Base-by-base conservation (phyloP, 768 basidiomycete species). In the Podaxis rugospora region DNA sequence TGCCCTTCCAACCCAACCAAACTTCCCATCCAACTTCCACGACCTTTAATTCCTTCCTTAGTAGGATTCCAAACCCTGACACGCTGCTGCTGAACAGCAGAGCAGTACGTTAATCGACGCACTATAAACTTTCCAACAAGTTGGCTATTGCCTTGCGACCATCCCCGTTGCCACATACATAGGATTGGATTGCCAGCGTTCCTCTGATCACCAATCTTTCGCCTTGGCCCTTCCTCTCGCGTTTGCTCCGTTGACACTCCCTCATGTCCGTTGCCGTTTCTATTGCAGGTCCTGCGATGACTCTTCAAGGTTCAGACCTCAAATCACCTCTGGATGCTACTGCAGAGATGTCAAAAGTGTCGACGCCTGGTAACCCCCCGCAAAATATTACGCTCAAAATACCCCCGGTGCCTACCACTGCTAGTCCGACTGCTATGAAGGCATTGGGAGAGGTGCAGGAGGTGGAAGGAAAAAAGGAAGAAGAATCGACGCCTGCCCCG, bases 401-500 rank as follows among this genome's bases (percentile, higher is more conserved):
- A 10, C 47, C 47, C 10, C 2, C 47, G 11, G 10, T 11, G 3
- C 42, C 42, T n/a, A 4, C 18, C 42, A 49, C 3, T 21, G 47
- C 47, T 11, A 23, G 9, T 11, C 3, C 37, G 11, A 23, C 35
- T 9, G 18, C 52, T 39, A 16, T 21, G 52, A 53, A 36, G 51
- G 6, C 10, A 53, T 10, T 13, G 27, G 35, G 6, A 53, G 52
- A 23, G 18, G 36, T 18, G 28, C 10, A 49, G 5, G 21, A 27
- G 11, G 10, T 23, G 47, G 25, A 44, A 23, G 35, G 32, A 25
- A 16, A 51, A 47, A 36, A 50, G 10, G 32, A 37, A 5, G 53
- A 54, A 49, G 53, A 49, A 5, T 27, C 40, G 52, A 64, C 36
- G 56, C 61, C 3, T 54, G 51, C 53, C 5, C 46, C 46, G 7